A percentile compares a stretch with the other conserved stretches of the same genome.
Conservation (phyloP, 208 protist species). For the Wallacemonas sp. region DNA sequence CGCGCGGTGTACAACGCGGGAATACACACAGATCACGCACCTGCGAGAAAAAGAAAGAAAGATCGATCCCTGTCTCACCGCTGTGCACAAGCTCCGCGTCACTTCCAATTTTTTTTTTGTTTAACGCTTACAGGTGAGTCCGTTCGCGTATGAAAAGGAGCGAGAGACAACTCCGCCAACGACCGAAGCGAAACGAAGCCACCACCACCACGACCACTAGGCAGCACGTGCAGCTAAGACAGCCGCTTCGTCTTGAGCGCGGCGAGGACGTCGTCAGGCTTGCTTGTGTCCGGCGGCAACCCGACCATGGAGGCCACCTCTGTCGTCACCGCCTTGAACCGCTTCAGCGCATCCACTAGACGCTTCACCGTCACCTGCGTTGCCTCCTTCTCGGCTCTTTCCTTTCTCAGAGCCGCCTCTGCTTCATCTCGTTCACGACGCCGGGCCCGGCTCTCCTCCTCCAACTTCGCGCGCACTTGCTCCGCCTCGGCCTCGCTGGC, state of each 20-base stretch:
- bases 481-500: constrained; percentile 36
- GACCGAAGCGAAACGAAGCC: background rate
- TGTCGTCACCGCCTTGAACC: background rate
- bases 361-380: constrained; percentile 48
- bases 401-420: constrained; percentile 23
- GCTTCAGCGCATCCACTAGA: constrained; percentile 29
- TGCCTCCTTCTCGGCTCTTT: constrained; percentile 38
- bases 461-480: constrained; percentile 43
- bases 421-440: constrained; percentile 33
- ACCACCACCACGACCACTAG: too few species aligned
- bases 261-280: constrained; percentile 48
- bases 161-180: background rate
- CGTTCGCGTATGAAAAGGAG: background rate
- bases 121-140: too few species aligned
- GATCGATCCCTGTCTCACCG: too few species aligned
- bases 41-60: too few species aligned
- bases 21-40: too few species aligned
- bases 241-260: constrained; percentile 22
- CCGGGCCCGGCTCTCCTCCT: constrained; percentile 47
- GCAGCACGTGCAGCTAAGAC: too few species aligned
- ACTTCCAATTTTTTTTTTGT: background rate
- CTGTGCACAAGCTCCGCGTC: background rate
- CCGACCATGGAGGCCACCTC: constrained; percentile 21
- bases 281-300: constrained; percentile 15
- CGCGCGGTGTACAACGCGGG: too few species aligned